These are phyloP conservation scores for Azolla pinnata DNA, from an alignment of 75 land plant species.

Conservation along the genomic window DNA sequence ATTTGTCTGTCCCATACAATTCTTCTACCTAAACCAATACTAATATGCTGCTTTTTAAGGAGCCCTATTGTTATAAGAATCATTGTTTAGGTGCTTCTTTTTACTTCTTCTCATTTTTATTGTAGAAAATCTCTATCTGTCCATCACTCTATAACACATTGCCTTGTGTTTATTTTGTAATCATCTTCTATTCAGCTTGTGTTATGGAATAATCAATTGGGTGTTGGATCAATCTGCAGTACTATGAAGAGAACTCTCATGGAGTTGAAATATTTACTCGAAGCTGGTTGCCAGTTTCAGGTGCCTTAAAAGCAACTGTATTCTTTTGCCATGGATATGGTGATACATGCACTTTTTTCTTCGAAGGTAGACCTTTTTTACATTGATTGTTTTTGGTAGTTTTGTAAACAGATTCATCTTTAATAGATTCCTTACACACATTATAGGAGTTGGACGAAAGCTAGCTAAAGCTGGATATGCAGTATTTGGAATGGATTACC, in stretches of 20 bases:
- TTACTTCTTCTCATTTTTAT: not conserved
- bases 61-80: too few species aligned
- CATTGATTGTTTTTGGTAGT: not conserved
- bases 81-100: too few species aligned
- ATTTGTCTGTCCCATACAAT: too few species aligned
- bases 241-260: constrained; percentile 55
- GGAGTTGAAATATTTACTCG: constrained; percentile 75
- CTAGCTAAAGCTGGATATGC: constrained; percentile 75
- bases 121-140: not conserved
- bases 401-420: not conserved
- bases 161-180: not conserved
- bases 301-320: constrained; percentile 47
- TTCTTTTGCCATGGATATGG: constrained; percentile 93
- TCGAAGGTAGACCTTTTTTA: constrained; percentile 51
- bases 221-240: constrained; percentile 26
- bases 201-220: too few species aligned
- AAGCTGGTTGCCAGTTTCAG: constrained; percentile 66
- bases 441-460: constrained; percentile 72
- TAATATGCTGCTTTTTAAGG: too few species aligned
- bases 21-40: too few species aligned
- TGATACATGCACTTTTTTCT: constrained; percentile 86
- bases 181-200: too few species aligned
- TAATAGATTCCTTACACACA: not conserved
- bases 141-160: not conserved
- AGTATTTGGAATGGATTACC: constrained; percentile 93